Evolutionary conservation across 1,284 basidiomycete species (phyloP).

Genomic region (Peniophora sp.): DNA sequence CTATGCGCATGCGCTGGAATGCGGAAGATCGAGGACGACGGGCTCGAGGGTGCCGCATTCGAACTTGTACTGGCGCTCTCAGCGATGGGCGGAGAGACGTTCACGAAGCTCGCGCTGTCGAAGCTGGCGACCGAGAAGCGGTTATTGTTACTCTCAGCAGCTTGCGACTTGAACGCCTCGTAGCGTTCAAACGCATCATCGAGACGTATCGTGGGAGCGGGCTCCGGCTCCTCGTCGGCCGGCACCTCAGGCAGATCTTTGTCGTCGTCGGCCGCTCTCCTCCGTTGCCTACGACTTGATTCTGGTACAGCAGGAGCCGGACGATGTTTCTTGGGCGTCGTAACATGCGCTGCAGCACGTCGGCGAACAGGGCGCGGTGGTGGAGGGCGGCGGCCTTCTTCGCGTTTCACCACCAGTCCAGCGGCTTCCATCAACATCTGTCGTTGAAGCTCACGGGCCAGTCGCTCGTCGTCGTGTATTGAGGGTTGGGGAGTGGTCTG

Average conservation of each 20-base stretch:
- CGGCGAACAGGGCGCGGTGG: constrained; percentile 21
- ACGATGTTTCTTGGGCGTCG: constrained; percentile 25
- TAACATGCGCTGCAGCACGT: constrained; percentile 13
- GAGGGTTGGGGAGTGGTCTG: background rate
- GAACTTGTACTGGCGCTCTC: too few relatives aligned
- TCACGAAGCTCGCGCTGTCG: constrained; percentile 29
- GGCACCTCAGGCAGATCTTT: constrained; percentile 55
- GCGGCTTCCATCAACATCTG: constrained; percentile 81
- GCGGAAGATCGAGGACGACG: constrained; percentile 13
- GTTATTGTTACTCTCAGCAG: constrained; percentile 27
- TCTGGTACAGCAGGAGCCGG: constrained; percentile 44
- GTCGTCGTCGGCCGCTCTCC: constrained; percentile 11
- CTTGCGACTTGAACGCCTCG: constrained; percentile 64
- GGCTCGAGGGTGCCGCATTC: constrained; percentile 17
- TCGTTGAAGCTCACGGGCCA: constrained; percentile 68
- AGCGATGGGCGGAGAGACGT: constrained; percentile 17
- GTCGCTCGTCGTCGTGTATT: constrained; percentile 37
- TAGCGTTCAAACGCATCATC: constrained; percentile 92
- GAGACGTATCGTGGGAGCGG: constrained; percentile 28
- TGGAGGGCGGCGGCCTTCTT: constrained; percentile 29
- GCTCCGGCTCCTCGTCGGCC: constrained; percentile 13
- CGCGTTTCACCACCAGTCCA: constrained; percentile 69
- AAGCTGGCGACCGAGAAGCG: constrained; percentile 54
- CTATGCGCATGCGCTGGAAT: constrained; percentile 3
- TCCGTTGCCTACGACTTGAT: constrained; percentile 9